Evolutionary conservation across 352 stramenopile species (phyloP), one percentile per base, ranked within the genome.

Genomic region (Globisporangium camurandrum): DNA sequence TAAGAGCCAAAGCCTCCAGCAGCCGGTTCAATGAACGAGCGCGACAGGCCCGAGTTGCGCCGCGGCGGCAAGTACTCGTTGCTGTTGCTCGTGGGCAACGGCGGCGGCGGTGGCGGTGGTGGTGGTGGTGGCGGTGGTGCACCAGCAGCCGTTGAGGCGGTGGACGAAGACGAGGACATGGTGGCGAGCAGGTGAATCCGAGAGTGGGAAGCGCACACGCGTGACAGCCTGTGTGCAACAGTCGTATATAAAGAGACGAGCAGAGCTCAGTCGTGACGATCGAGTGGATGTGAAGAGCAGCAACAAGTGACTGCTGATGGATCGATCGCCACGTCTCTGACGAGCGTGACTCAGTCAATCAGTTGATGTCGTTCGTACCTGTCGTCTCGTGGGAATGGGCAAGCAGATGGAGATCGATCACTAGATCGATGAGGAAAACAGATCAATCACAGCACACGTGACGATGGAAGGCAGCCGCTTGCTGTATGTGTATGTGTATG

Each of bases 1-100:
- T 40, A 45, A 36, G 46, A 38, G 19, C 44, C 47, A 33, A 50
- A 49, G 27, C 53, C 45, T 38, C 42, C 30, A 23, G 44, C 53
- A 59, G 53, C 53, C 50, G 53, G 53, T 59, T 52, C 53, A 12
- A 33, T 49, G 26, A 49, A 59, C 23, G 46, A 59, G 53, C 53
- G n/a, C n/a, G n/a, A n/a, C n/a, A n/a, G n/a, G n/a, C n/a, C n/a
- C n/a, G n/a, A n/a, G n/a, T 34, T 12, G 30, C 30, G 30, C 30
- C 53, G 46, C 31, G n/a, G 46, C 42, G 37, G n/a, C 12, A 30
- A 37, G 28, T 37, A 53, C 44, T 59, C 36, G 10, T 36, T 31
- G 3, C 53, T 49, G 22, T n/a, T 19, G n/a, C n/a, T n/a, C n/a
- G n/a, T n/a, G n/a, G n/a, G n/a, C n/a, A n/a, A n/a, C n/a, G n/a